These are phyloP conservation scores for Oryza meridionalis DNA, from an alignment of 176 grass and related monocot genomes.

Conservation along the genomic window DNA sequence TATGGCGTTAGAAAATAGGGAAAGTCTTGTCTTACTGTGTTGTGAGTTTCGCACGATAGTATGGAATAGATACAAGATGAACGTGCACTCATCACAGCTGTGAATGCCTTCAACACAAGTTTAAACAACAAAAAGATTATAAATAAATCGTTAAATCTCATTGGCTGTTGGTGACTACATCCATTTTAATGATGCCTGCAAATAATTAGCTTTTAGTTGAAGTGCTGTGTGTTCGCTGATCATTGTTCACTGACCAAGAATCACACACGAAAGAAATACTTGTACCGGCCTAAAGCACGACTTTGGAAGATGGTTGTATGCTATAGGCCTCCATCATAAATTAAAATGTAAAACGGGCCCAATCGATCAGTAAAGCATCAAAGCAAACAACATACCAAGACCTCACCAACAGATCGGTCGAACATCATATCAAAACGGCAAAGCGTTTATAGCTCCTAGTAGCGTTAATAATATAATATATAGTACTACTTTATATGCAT, in stretches of 20 bases:
- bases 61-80: too few species aligned
- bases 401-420: constrained; percentile 25
- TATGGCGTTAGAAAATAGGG: too few species aligned
- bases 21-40: too few species aligned
- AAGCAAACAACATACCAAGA: constrained; percentile 28
- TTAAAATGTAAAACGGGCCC: constrained; percentile 13
- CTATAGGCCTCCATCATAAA: not conserved
- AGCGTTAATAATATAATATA: not conserved
- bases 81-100: too few species aligned
- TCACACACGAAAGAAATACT: not conserved
- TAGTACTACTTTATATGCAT: not conserved
- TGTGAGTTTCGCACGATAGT: too few species aligned
- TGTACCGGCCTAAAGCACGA: not conserved
- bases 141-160: too few species aligned
- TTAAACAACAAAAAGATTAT: too few species aligned
- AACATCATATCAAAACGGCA: constrained; percentile 26
- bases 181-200: not conserved
- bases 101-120: too few species aligned
- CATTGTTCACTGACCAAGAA: not conserved
- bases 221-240: not conserved
- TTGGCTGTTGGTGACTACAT: not conserved
- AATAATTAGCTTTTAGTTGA: not conserved
- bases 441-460: constrained; percentile 5
- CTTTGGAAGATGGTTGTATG: not conserved
- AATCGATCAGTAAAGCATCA: constrained; percentile 26